These are phyloP conservation scores for Gracilariopsis chorda DNA, from an alignment of 23 red algal genomes.

Conservation along the genomic window DNA sequence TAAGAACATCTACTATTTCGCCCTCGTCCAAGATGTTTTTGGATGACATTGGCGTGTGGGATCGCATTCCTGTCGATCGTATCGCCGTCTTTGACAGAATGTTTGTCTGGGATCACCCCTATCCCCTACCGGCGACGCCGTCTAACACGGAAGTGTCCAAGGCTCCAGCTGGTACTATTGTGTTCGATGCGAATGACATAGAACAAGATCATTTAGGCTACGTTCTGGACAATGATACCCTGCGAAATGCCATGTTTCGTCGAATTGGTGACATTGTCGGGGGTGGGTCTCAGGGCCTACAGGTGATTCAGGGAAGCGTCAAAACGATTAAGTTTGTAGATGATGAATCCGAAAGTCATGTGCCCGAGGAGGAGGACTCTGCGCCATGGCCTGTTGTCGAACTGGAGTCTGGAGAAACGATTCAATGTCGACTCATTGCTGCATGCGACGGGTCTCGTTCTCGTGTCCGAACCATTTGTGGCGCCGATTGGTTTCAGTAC, in stretches of 20 bases:
- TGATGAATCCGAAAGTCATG: background rate
- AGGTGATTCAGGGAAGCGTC: slow-evolving; percentile 3
- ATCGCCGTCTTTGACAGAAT: slow-evolving; percentile 70
- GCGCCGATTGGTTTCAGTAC: slow-evolving; percentile 48
- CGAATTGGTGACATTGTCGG: slow-evolving; percentile 6
- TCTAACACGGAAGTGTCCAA: background rate
- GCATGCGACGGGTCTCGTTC: slow-evolving; percentile 86
- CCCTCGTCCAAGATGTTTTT: slow-evolving; percentile 74
- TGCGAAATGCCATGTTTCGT: slow-evolving; percentile 64
- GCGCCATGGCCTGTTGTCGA: slow-evolving; percentile 56
- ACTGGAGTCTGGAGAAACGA: slow-evolving; percentile 26
- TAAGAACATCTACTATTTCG: slow-evolving; percentile 78
- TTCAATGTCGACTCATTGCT: slow-evolving; percentile 71
- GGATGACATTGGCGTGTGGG: slow-evolving; percentile 67
- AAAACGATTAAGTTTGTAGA: background rate
- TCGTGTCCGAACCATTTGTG: slow-evolving; percentile 51
- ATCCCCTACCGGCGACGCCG: background rate
- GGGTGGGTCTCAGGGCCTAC: background rate
- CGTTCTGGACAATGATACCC: slow-evolving; percentile 70
- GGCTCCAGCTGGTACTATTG: slow-evolving; percentile 7
- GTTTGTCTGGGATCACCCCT: slow-evolving; percentile 78
- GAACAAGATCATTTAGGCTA: slow-evolving; percentile 36
- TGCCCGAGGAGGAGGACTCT: background rate
- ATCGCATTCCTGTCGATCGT: slow-evolving; percentile 36
- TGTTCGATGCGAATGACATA: slow-evolving; percentile 44